These are phyloP conservation scores for Alternaria angustiovoidea DNA, from an alignment of 2,329 filamentous ascomycete genomes.

Conservation along the genomic window DNA sequence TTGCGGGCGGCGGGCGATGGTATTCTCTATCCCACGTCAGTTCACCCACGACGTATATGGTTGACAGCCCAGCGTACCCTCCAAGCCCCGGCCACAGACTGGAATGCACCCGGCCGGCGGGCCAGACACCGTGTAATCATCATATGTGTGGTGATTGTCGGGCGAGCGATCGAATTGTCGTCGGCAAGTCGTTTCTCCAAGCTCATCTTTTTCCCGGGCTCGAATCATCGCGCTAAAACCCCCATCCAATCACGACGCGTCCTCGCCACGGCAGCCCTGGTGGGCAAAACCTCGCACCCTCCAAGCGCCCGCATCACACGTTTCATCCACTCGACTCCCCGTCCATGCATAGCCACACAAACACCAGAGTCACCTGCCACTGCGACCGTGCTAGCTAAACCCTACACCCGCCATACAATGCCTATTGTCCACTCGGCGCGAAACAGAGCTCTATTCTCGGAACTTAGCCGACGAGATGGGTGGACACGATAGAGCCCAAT, in stretches of 20 bases:
- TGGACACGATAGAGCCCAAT: slow-evolving; percentile 19
- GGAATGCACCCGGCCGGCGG: slow-evolving; percentile 40
- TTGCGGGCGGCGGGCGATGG: slow-evolving; percentile 30
- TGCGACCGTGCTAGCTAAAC: slow-evolving; percentile 30
- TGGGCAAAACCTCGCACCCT: slow-evolving; percentile 29
- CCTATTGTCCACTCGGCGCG: slow-evolving; percentile 46
- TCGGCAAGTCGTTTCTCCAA: slow-evolving; percentile 24
- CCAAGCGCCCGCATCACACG: slow-evolving; percentile 38
- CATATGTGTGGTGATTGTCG: slow-evolving; percentile 21
- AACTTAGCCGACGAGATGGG: slow-evolving; percentile 25
- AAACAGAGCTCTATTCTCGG: slow-evolving; percentile 41
- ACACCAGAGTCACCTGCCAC: slow-evolving; percentile 35
- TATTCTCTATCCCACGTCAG: slow-evolving; percentile 42
- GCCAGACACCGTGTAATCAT: slow-evolving; percentile 48
- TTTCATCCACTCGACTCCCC: slow-evolving; percentile 40
- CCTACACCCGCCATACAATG: slow-evolving; percentile 27
- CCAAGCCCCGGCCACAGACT: slow-evolving; percentile 29
- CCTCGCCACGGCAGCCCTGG: slow-evolving; percentile 6
- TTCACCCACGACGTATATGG: slow-evolving; percentile 17
- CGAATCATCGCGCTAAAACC: slow-evolving; percentile 26
- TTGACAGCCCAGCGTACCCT: slow-evolving; percentile 27
- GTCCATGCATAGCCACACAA: slow-evolving; percentile 42
- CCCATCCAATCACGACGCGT: slow-evolving; percentile 44
- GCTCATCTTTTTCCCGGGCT: slow-evolving; percentile 34
- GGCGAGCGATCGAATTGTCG: slow-evolving; percentile 20